Evolutionary conservation across 441 rosid genomes (phyloP).

Genomic region (Sinapis alba): DNA sequence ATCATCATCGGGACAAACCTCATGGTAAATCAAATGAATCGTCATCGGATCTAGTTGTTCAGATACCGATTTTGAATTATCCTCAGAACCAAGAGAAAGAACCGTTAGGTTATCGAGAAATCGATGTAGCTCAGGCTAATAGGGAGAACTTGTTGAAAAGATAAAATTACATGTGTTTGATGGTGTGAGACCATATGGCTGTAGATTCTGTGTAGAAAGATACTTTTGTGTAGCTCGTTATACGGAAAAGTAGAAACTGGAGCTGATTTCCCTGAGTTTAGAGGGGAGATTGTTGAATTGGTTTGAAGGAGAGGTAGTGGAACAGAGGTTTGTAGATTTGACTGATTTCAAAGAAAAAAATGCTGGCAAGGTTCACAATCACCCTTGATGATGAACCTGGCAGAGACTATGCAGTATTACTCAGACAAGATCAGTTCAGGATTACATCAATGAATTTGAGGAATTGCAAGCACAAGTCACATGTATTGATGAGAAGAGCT

Average conservation of each 20-base stretch:
- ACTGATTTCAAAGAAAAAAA: neutral
- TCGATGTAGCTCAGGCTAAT: neutral
- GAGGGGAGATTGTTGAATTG: neutral
- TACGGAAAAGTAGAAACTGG: neutral
- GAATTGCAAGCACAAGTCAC: neutral
- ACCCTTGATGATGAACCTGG: neutral
- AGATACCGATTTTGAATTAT: neutral
- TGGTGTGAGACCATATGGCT: too few species aligned
- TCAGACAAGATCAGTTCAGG: neutral
- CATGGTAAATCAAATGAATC: neutral
- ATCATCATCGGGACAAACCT: neutral
- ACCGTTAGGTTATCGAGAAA: neutral
- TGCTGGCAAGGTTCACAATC: neutral
- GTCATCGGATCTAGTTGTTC: neutral
- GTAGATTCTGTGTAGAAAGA: neutral
- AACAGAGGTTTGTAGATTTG: neutral
- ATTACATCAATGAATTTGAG: neutral
- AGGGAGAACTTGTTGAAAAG: neutral
- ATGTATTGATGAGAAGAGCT: neutral
- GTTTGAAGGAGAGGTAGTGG: neutral
- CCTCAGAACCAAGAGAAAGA: neutral
- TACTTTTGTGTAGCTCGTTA: too few species aligned
- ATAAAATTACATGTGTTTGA: neutral
- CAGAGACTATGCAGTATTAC: neutral
- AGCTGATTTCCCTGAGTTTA: neutral